Conservation (phyloP, 441 rosid genomes). For the Flueggea neowawraea region DNA sequence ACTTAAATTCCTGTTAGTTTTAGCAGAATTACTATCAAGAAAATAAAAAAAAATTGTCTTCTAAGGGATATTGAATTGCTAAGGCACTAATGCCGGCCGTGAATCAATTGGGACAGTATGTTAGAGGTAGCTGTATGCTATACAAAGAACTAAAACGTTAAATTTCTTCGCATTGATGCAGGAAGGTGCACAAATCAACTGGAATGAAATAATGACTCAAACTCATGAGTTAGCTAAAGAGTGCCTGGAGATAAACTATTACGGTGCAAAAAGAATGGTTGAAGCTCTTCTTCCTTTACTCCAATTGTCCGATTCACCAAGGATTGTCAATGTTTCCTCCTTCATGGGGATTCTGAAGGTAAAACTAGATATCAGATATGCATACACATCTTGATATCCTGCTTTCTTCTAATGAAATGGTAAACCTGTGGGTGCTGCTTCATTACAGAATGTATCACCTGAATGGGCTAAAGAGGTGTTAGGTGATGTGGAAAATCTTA, state of each 20-base stretch:
- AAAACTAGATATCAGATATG: too few relatives aligned
- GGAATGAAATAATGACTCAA: neutral
- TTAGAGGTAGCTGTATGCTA: too few relatives aligned
- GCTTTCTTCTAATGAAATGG: too few relatives aligned
- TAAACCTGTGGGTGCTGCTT: neutral
- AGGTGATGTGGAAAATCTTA: constrained; percentile 26
- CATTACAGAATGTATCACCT: constrained; percentile 17
- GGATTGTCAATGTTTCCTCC: constrained; percentile 37
- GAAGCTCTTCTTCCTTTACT: constrained; percentile 26
- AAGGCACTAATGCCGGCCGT: too few relatives aligned
- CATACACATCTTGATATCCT: too few relatives aligned
- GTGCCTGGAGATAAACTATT: constrained; percentile 32
- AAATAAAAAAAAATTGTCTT: too few relatives aligned
- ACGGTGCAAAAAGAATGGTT: constrained; percentile 31
- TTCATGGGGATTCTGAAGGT: constrained; percentile 13
- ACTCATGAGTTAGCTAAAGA: constrained; percentile 24
- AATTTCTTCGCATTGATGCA: neutral
- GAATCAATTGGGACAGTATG: too few relatives aligned
- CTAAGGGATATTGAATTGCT: too few relatives aligned
- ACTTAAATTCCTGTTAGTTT: too few relatives aligned
- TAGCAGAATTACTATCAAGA: too few relatives aligned
- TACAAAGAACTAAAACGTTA: too few relatives aligned
- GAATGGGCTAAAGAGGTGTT: constrained; percentile 25
- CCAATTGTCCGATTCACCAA: constrained; percentile 31
- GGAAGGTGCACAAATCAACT: constrained; percentile 1